Evolutionary conservation across 176 grass and related monocot genomes (phyloP), one percentile per base, ranked within the genome.

Genomic region (Areca catechu): DNA sequence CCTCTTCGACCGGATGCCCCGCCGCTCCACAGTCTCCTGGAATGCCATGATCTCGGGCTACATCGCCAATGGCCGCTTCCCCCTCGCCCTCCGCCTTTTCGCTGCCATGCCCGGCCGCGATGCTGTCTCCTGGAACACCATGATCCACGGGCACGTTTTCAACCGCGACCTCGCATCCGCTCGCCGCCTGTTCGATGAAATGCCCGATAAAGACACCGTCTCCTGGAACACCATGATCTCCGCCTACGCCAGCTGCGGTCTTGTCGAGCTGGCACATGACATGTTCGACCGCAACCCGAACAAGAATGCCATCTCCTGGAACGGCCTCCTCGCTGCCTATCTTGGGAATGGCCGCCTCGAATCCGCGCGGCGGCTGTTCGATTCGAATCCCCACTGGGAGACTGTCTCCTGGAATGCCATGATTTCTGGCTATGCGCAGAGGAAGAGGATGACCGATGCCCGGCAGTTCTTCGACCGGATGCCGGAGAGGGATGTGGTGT

Each of bases 1-100:
- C 23, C 72, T 97, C 55, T 97, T 97, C 58, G 57, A 65, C 50
- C 53, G 64, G 56, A 97, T 91, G 93, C 66, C 87, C 5, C 47
- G 61, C 43, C 78, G 83, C 52, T 85, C 75, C 58, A 80, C 76
- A 63, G 89, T 83, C 69, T 88, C 86, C 61, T 97, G 81, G 80
- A 97, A 91, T 62, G 74, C 84, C 75, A 91, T 91, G 86, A 80
- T 97, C 29, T 77, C 80, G 7, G 93, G 93, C 0, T 97, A 97
- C 69, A 47, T 89, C 51, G 30, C 68, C 57, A 97, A 97, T 55
- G 76, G 78, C 34, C 78, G 67, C 12, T 83, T 82, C 55, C 58
- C 80, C 10, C 61, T 71, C 67, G 87, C 78, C 2, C 19, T 66
- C 4, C 70, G 68, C 22, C 63, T 97, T 17, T 97, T 91, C 72